Evolutionary conservation across 495 filamentous ascomycete genomes (phyloP).

Genomic region (Neurospora africana): DNA sequence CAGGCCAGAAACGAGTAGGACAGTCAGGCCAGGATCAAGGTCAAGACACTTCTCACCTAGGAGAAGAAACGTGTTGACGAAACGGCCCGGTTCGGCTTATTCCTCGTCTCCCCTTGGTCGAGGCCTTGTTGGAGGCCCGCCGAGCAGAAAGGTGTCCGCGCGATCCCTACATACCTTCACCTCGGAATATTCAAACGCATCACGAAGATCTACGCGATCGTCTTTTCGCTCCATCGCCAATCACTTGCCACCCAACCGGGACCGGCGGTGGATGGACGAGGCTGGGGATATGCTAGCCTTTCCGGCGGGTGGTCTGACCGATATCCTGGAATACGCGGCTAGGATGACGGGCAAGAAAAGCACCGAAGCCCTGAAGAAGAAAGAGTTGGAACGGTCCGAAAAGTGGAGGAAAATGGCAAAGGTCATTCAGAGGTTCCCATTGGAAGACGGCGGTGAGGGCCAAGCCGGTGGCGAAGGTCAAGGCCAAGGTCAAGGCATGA

Average conservation of each 20-base stretch:
- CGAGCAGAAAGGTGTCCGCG: slow-evolving; percentile 39
- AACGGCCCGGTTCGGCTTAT: slow-evolving; percentile 28
- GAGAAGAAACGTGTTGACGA: slow-evolving; percentile 31
- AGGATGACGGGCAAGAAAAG: slow-evolving; percentile 39
- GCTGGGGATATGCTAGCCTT: slow-evolving; percentile 78
- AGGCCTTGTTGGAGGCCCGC: slow-evolving; percentile 18
- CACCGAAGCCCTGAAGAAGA: slow-evolving; percentile 53
- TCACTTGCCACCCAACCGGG: slow-evolving; percentile 62
- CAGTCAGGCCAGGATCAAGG: slow-evolving; percentile 24
- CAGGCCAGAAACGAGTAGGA: slow-evolving; percentile 26
- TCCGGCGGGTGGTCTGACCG: slow-evolving; percentile 54
- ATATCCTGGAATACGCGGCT: slow-evolving; percentile 45
- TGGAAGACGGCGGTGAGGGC: background rate
- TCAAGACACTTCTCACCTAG: slow-evolving; percentile 24
- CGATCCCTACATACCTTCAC: slow-evolving; percentile 42
- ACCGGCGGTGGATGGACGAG: slow-evolving; percentile 68
- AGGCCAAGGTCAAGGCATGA: slow-evolving; percentile 64
- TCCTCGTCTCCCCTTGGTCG: slow-evolving; percentile 24
- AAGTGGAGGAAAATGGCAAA: slow-evolving; percentile 98
- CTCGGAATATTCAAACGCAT: slow-evolving; percentile 40
- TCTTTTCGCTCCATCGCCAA: slow-evolving; percentile 58
- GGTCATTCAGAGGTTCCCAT: slow-evolving; percentile 36
- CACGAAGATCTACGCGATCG: slow-evolving; percentile 45
- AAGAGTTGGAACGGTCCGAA: slow-evolving; percentile 75
- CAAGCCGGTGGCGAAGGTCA: background rate